Evolutionary conservation across 148 eudicot genomes (phyloP).

Genomic region (Polygonum aviculare): DNA sequence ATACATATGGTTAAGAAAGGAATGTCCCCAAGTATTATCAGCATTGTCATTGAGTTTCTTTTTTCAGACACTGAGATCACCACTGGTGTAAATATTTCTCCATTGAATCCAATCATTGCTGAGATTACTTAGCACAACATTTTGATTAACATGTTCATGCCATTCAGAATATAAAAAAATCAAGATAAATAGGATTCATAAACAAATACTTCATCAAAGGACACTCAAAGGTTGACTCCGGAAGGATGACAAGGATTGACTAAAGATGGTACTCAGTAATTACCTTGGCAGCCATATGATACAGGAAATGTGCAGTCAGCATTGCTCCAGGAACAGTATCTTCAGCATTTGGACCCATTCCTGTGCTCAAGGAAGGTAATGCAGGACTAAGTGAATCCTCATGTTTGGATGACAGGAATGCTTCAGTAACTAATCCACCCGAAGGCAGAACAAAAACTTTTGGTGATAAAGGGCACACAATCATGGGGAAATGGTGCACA

Average conservation of each 20-base stretch:
- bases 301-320: constrained; percentile 87
- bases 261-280: neutral
- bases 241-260: neutral
- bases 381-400: constrained; percentile 83
- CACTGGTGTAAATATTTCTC: neutral
- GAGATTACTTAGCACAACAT: neutral
- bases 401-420: constrained; percentile 54
- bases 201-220: neutral
- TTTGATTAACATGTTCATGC: neutral
- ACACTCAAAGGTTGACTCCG: neutral
- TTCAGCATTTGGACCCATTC: constrained; percentile 54
- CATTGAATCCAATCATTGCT: neutral
- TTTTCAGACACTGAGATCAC: neutral
- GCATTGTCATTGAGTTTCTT: neutral
- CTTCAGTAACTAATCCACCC: constrained; percentile 88
- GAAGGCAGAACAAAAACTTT: constrained; percentile 87
- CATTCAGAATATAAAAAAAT: neutral
- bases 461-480: constrained; percentile 83
- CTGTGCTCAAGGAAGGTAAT: constrained; percentile 79
- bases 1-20: neutral
- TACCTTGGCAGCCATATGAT: constrained; percentile 85
- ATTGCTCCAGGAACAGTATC: constrained; percentile 73
- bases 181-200: neutral
- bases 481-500: constrained; percentile 86
- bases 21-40: neutral